phyloP scores from a whole-genome alignment of 331 rosid species.

The Erythrophleum ivorense region DNA sequence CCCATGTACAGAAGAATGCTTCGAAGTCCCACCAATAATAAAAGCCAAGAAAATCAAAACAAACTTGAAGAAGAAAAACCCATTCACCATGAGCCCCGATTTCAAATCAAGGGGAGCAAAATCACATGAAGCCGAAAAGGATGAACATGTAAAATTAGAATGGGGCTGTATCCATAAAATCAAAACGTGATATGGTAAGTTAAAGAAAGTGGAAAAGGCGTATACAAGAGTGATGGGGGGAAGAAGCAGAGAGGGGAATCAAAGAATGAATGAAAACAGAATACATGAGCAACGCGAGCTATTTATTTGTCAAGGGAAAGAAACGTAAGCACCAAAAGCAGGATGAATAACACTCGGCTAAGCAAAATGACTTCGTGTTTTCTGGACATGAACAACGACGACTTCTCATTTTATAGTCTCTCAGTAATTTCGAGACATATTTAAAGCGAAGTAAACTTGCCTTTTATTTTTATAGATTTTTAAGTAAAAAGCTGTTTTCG shows the following conservation, averaged over 20 bases:
- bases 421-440: not conserved
- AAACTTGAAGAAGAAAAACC: slow-evolving; percentile 45
- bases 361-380: not conserved
- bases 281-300: not conserved
- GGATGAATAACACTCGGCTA: slow-evolving; percentile 25
- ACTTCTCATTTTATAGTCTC: not conserved
- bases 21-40: slow-evolving; percentile 38
- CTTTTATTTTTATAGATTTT: not conserved
- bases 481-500: not conserved
- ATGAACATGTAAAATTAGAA: not conserved
- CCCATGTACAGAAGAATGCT: slow-evolving; percentile 59
- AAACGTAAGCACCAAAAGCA: slow-evolving; percentile 26
- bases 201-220: slow-evolving; percentile 24
- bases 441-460: not conserved
- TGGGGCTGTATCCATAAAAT: not conserved
- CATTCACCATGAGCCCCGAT: slow-evolving; percentile 46
- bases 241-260: slow-evolving; percentile 25
- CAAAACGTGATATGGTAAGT: slow-evolving; percentile 54
- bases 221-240: not conserved
- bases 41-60: slow-evolving; percentile 43
- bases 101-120: slow-evolving; percentile 44
- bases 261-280: slow-evolving; percentile 36
- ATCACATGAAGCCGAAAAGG: slow-evolving; percentile 28
- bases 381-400: not conserved
- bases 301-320: not conserved